Base-by-base conservation (phyloP, 2,329 filamentous ascomycete genomes). In the Colletotrichum salicis region DNA sequence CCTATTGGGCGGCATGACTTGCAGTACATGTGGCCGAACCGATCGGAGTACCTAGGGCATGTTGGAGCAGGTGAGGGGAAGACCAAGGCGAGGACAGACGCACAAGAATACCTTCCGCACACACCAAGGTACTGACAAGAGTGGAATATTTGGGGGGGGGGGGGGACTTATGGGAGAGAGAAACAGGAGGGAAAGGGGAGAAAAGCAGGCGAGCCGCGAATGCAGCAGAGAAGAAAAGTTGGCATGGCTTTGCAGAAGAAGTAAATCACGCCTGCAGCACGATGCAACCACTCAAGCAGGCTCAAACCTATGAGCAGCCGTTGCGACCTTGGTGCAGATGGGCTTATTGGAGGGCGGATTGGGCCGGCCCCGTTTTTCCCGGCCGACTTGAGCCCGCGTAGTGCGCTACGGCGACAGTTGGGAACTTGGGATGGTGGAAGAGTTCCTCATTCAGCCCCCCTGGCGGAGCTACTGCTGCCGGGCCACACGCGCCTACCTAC, bases 171-270 rank as follows among this genome's bases (percentile, higher is more conserved):
- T 13, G 29, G 35, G 29, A 10, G 35, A 13, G 22, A 22, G 51
- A 33, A 22, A 55, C 24, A 22, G 51, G 45, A n/a, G 45, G 22
- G 54, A 56, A 35, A 35, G 15, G n/a, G 31, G 37, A 29, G 10
- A n/a, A 59, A 37, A n/a, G 57, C 13, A 27, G 29, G 45, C 22
- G 24, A 27, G 24, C 24, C 24, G 24, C 24, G 31, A 48, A 19
- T n/a, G 15, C 19, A n/a, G 7, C 41, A 48, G 41, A 48, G 8
- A 68, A 60, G 19, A 68, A 69, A 57, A 71, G 65, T 72, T 72
- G 70, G 70, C 70, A 72, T 45, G 54, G 51, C 35, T 69, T 69
- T 64, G 70, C 65, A 69, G 65, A 62, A 69, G 54, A 69, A 52
- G 69, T 59, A 59, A 64, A 64, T 55, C 57, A 64, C 55, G 59